These are phyloP conservation scores for Pythium sukuiense DNA, from an alignment of 352 stramenopile genomes.

Conservation along the genomic window DNA sequence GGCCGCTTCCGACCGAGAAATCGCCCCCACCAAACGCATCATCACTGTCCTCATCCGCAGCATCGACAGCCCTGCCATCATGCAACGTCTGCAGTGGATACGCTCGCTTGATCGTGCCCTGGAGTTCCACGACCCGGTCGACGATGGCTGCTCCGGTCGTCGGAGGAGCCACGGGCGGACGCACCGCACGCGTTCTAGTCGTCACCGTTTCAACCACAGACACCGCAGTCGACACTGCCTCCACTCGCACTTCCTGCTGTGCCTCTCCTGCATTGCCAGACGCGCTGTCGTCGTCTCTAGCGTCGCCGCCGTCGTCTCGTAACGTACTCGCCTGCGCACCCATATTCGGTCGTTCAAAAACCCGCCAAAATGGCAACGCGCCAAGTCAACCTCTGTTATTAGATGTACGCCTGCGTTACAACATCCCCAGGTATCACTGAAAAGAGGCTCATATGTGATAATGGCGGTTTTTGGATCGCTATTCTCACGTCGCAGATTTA, in stretches of 20 bases:
- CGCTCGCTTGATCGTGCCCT: slow-evolving; percentile 52
- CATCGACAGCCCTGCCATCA: background rate
- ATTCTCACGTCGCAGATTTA: slow-evolving; percentile 23
- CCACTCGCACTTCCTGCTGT: background rate
- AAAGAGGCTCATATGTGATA: background rate
- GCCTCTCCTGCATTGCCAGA: background rate
- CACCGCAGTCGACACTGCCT: background rate
- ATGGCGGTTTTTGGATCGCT: background rate
- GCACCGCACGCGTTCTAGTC: background rate
- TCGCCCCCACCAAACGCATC: slow-evolving; percentile 15
- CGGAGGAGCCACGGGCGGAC: slow-evolving; percentile 11
- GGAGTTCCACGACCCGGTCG: slow-evolving; percentile 26
- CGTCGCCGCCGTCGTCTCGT: slow-evolving; percentile 1
- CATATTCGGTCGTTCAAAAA: slow-evolving; percentile 14
- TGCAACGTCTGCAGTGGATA: slow-evolving; percentile 55
- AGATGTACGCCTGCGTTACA: background rate
- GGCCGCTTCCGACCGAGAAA: slow-evolving; percentile 59
- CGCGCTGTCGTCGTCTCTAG: slow-evolving; percentile 13
- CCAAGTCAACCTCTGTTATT: slow-evolving; percentile 8
- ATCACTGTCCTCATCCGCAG: background rate
- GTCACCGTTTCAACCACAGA: background rate
- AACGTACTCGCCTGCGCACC: slow-evolving; percentile 22
- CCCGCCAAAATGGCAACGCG: slow-evolving; percentile 14
- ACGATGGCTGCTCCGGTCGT: slow-evolving; percentile 8
- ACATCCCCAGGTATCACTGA: slow-evolving; percentile 2